These are phyloP conservation scores for Trametes versicolor DNA, from an alignment of 1,284 basidiomycete genomes.

Conservation along the genomic window DNA sequence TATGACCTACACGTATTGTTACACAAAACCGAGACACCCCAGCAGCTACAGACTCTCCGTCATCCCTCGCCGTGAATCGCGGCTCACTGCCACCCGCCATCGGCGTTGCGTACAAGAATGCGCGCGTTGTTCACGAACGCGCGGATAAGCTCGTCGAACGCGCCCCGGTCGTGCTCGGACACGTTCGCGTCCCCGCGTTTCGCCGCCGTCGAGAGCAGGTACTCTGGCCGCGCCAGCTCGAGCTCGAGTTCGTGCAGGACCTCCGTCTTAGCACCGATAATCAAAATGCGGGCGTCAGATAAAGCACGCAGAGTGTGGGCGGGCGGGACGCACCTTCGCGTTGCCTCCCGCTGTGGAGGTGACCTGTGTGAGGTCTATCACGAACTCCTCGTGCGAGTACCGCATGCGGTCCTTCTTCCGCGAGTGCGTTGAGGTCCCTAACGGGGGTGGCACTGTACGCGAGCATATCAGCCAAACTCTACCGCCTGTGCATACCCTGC, in stretches of 20 bases:
- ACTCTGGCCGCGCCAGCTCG: slow-evolving; percentile 70
- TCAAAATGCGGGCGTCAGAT: slow-evolving; percentile 19
- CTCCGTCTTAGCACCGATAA: slow-evolving; percentile 55
- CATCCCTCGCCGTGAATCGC: neutral
- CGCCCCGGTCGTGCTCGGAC: slow-evolving; percentile 70
- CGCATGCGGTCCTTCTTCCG: slow-evolving; percentile 92
- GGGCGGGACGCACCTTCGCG: slow-evolving; percentile 52
- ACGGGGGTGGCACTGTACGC: slow-evolving; percentile 64
- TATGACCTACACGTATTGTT: slow-evolving; percentile 15
- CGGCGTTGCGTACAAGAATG: slow-evolving; percentile 76
- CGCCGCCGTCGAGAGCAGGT: slow-evolving; percentile 66
- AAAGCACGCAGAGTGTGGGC: slow-evolving; percentile 4
- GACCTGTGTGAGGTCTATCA: slow-evolving; percentile 95
- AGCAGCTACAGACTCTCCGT: neutral
- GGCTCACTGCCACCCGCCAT: slow-evolving; percentile 49
- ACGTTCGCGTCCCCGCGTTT: slow-evolving; percentile 66
- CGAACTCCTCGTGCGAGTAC: slow-evolving; percentile 93
- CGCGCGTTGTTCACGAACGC: slow-evolving; percentile 86
- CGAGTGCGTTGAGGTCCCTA: slow-evolving; percentile 64
- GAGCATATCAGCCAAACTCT: neutral
- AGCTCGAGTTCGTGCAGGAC: slow-evolving; percentile 77
- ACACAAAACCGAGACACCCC: neutral
- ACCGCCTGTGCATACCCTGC: slow-evolving; percentile 10
- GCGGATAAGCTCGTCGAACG: slow-evolving; percentile 82
- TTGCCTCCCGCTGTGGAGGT: slow-evolving; percentile 58